Evolutionary conservation across 768 basidiomycete species (phyloP).

Genomic region (Clathrus columnatus): DNA sequence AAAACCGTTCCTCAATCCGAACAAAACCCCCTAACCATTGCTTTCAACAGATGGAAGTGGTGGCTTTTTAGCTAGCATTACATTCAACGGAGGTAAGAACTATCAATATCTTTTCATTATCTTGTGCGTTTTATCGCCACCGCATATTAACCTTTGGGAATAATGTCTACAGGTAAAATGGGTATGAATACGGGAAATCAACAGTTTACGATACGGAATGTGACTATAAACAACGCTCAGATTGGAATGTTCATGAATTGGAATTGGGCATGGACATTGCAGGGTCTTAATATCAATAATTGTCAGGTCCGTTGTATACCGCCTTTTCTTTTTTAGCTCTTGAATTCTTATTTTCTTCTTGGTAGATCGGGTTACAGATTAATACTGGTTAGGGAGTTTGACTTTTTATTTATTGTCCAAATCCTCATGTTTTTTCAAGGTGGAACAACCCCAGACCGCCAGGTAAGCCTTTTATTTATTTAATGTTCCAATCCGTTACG

Average conservation of each 20-base stretch:
- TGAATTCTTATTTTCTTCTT: too few species aligned
- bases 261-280: constrained; percentile 43
- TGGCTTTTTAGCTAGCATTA: constrained; percentile 17
- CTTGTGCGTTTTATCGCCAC: neutral
- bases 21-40: too few species aligned
- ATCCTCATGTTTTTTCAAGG: neutral
- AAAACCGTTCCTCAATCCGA: too few species aligned
- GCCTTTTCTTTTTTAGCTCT: too few species aligned
- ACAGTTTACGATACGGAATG: constrained; percentile 59
- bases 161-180: constrained; percentile 24
- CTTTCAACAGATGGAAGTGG: too few species aligned
- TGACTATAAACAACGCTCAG: constrained; percentile 47
- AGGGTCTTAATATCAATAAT: constrained; percentile 40
- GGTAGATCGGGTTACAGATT: constrained; percentile 45
- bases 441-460: neutral
- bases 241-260: constrained; percentile 24
- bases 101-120: neutral
- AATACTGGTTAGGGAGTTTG: constrained; percentile 43
- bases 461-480: neutral
- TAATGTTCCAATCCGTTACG: neutral
- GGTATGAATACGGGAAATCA: constrained; percentile 77
- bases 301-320: constrained; percentile 29
- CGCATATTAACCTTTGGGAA: neutral
- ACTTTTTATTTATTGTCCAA: too few species aligned
- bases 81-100: constrained; percentile 17